These are phyloP conservation scores for Ascochyta pisi DNA, from an alignment of 2,329 filamentous ascomycete genomes.

Conservation along the genomic window DNA sequence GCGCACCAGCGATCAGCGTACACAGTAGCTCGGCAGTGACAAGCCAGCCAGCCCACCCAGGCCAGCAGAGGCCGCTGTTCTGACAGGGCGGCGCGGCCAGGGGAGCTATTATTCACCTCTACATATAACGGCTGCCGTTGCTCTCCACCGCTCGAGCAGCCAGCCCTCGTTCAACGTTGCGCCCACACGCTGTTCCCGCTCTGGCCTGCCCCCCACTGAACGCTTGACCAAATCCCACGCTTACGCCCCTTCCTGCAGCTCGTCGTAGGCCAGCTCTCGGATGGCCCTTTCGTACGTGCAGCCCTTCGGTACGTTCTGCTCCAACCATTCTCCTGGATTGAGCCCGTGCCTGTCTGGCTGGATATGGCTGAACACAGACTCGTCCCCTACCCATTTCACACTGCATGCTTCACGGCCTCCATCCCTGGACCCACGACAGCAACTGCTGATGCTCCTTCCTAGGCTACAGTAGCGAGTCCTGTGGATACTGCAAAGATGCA, in stretches of 20 bases:
- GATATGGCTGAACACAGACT: conserved; percentile 24
- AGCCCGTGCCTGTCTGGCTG: conserved; percentile 50
- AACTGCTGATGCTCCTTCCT: conserved; percentile 25
- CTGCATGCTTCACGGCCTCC: conserved; percentile 13
- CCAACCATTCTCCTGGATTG: conserved; percentile 46
- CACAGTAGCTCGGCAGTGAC: conserved; percentile 1
- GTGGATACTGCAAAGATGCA: conserved; percentile 59
- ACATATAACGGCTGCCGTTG: conserved; percentile 24
- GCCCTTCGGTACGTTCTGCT: conserved; percentile 50
- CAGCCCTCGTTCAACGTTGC: conserved; percentile 4
- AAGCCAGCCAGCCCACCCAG: background rate
- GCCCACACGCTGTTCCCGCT: conserved; percentile 25
- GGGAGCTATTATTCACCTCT: conserved; percentile 24
- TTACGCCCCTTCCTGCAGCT: conserved; percentile 52
- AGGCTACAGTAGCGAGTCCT: conserved; percentile 59
- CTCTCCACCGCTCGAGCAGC: conserved; percentile 21
- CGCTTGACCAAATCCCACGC: conserved; percentile 43
- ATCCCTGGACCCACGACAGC: conserved; percentile 15
- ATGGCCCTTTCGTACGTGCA: conserved; percentile 44
- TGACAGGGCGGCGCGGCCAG: conserved; percentile 15
- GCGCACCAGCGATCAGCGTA: conserved; percentile 6
- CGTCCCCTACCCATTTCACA: conserved; percentile 7
- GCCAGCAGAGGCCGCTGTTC: conserved; percentile 2
- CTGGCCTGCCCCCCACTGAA: conserved; percentile 40
- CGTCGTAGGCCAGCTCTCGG: conserved; percentile 10